Evolutionary conservation across 805 yeast species (phyloP).

Genomic region (Henningerozyma blattae): DNA sequence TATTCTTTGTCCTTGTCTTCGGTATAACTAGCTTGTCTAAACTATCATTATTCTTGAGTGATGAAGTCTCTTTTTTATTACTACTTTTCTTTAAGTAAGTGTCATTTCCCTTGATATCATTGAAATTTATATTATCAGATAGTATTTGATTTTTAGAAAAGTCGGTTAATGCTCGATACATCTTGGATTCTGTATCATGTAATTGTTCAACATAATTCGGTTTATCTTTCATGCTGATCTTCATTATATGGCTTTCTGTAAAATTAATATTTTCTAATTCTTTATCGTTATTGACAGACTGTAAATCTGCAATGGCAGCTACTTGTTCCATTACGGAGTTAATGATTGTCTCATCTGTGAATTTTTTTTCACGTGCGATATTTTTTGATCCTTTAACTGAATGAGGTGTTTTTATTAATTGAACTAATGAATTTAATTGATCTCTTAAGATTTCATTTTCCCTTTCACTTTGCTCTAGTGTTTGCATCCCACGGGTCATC

Average conservation of each 20-base stretch:
- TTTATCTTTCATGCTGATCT: not conserved
- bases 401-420: not conserved
- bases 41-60: not conserved
- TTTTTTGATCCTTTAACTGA: not conserved
- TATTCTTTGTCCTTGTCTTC: not conserved
- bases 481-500: not conserved
- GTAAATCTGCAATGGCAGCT: not conserved
- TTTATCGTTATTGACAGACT: not conserved
- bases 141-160: not conserved
- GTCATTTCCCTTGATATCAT: not conserved
- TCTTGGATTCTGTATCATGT: not conserved
- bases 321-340: not conserved
- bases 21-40: not conserved
- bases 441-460: not conserved
- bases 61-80: not conserved
- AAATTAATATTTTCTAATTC: not conserved
- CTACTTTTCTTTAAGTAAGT: no score
- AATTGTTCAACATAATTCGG: not conserved
- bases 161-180: not conserved
- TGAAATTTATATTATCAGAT: not conserved
- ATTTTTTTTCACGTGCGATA: not conserved
- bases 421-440: not conserved
- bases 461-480: not conserved
- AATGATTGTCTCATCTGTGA: not conserved
- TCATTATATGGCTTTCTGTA: not conserved